Base-by-base conservation (phyloP, 2,329 filamentous ascomycete genomes). In the Claviceps cyperi region DNA sequence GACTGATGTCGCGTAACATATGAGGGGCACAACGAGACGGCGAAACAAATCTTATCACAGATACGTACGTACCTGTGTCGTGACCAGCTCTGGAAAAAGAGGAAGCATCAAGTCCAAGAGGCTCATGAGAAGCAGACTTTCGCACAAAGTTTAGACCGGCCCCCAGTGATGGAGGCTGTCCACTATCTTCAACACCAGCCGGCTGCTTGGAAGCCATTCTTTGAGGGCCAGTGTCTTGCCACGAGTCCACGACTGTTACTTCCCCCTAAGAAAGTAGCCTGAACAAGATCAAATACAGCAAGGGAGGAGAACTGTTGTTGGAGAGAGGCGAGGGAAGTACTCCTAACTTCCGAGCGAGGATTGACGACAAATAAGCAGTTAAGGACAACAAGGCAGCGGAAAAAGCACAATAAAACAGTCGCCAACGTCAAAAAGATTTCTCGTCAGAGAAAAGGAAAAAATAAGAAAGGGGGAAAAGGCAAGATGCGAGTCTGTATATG, bases 61-160 rank as follows among this genome's bases (percentile, higher is more conserved):
- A 48, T n/a, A 48, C 24, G 13, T 36, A 48, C 47, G 13, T 44
- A 49, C 47, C 47, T 32, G n/a, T 37, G 7, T 17, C n/a, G 46
- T 36, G 43, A 35, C 43, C 48, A 17, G 46, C 47, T 17, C 50
- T 49, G 15, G 53, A 55, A 1, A 43, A 52, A 32, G 46, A 24
- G 7, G 50, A 17, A 6, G 36, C 38, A 2, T 52, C 51, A 14
- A 44, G 43, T 22, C 46, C 24, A 35, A 56, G 50, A 24, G 54
- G 53, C 41, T 56, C 53, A 46, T 51, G 53, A 22, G 54, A 56
- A 17, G 53, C 50, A 6, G 50, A 47, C 37, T 51, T 56, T 38
- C 52, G 48, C 46, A 55, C 48, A 4, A 44, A 48, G 22, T 28
- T 50, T 37, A 52, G 44, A 21, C 43, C 50, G 21, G 43, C 50